Conservation (phyloP, 306 rosid species). For the Cucurbita pepo region DNA sequence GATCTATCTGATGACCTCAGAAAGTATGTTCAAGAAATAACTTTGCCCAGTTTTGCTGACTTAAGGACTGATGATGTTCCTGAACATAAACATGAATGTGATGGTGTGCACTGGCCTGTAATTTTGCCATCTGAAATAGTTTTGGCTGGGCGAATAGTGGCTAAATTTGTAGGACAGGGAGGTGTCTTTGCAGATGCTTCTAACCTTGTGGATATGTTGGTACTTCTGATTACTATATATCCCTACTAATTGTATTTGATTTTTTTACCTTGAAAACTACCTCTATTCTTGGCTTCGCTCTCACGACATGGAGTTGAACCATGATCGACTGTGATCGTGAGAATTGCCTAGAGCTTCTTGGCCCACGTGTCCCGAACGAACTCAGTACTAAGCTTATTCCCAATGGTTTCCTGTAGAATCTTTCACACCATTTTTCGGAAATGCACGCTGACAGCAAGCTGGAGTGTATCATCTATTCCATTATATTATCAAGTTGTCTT, state of each 20-base stretch:
- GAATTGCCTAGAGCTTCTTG: no score
- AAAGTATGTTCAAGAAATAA: conserved; percentile 30
- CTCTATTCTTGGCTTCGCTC: neutral
- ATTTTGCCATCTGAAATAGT: conserved; percentile 71
- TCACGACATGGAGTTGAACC: no score
- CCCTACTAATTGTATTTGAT: neutral
- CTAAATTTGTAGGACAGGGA: conserved; percentile 22
- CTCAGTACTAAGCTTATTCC: neutral
- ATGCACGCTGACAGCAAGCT: conserved; percentile 50
- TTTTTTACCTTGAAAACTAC: conserved; percentile 3
- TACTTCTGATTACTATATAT: conserved; percentile 17
- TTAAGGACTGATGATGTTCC: conserved; percentile 25
- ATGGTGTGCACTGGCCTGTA: conserved; percentile 64
- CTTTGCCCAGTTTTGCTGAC: conserved; percentile 21
- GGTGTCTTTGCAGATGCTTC: conserved; percentile 17
- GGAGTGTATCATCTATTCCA: conserved; percentile 62
- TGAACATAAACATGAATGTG: conserved; percentile 75
- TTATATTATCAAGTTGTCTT: conserved; percentile 45
- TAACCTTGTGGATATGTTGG: conserved; percentile 34
- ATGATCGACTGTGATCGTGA: no score
- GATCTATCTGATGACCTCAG: conserved; percentile 30
- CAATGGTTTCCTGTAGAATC: conserved; percentile 41
- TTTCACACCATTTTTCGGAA: conserved; percentile 46
- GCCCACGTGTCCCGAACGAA: no score
- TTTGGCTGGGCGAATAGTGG: conserved; percentile 67